phyloP scores from a whole-genome alignment of 495 filamentous ascomycete genomes.

The Penicillium herquei region DNA sequence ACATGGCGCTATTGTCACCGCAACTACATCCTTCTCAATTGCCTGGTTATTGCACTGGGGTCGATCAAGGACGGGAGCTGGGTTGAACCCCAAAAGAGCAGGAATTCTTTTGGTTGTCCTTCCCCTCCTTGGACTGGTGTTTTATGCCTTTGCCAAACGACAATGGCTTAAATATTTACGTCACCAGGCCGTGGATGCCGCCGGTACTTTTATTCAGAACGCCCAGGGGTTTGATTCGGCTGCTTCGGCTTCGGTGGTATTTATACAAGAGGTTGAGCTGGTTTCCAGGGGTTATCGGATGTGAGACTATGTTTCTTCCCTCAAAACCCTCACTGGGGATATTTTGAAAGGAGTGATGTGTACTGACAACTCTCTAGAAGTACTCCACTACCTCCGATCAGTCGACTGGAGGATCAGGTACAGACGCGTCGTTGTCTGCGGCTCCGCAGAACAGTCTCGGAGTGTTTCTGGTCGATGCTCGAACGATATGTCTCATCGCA shows the following conservation, averaged over 20 bases:
- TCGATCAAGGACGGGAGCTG: constrained; percentile 32
- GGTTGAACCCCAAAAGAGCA: constrained; percentile 46
- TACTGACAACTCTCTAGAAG: constrained; percentile 52
- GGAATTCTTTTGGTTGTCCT: constrained; percentile 58
- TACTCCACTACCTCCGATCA: constrained; percentile 80
- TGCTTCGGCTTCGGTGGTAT: constrained; percentile 72
- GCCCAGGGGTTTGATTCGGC: constrained; percentile 83
- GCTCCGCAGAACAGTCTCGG: constrained; percentile 70
- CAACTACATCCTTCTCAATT: constrained; percentile 60
- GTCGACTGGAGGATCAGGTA: constrained; percentile 72
- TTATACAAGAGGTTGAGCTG: constrained; percentile 95
- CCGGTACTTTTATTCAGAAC: constrained; percentile 67
- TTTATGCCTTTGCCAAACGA: constrained; percentile 71
- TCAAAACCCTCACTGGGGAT: neutral
- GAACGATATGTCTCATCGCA: constrained; percentile 67
- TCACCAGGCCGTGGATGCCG: constrained; percentile 70
- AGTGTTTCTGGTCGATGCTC: constrained; percentile 66
- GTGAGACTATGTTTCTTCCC: constrained; percentile 43
- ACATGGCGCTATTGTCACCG: constrained; percentile 52
- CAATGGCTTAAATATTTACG: constrained; percentile 84
- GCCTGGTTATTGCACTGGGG: constrained; percentile 74
- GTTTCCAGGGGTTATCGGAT: constrained; percentile 92
- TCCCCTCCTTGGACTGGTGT: constrained; percentile 52
- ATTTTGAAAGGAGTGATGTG: neutral
- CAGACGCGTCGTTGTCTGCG: constrained; percentile 76